These are phyloP conservation scores for Exophiala sp. DNA, from an alignment of 2,329 filamentous ascomycete genomes.

Conservation along the genomic window DNA sequence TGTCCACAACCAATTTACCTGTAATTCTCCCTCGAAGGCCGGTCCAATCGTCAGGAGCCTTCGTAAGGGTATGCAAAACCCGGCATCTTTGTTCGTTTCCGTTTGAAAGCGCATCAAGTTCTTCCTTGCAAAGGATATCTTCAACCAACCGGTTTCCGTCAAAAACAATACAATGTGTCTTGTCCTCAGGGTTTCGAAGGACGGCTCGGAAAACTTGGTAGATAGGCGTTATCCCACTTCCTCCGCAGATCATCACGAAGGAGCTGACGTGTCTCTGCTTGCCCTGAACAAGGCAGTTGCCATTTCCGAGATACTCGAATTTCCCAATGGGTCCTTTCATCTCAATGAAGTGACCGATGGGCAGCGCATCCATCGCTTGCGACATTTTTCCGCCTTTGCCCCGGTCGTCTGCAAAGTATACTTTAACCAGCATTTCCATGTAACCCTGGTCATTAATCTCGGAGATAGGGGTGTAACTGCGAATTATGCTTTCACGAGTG, in stretches of 20 bases:
- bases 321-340: constrained; percentile 86
- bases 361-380: constrained; percentile 65
- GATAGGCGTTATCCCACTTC: constrained; percentile 88
- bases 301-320: constrained; percentile 69
- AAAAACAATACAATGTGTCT: constrained; percentile 64
- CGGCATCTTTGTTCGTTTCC: constrained; percentile 54
- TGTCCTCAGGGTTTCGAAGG: constrained; percentile 57
- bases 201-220: constrained; percentile 75
- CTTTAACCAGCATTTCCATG: constrained; percentile 72
- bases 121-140: constrained; percentile 73
- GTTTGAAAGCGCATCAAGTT: constrained; percentile 60
- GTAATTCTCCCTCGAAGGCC: constrained; percentile 64
- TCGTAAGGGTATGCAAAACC: constrained; percentile 64
- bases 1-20: constrained; percentile 54
- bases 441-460: constrained; percentile 55
- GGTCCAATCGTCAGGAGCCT: constrained; percentile 58
- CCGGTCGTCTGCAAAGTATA: constrained; percentile 61
- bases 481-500: constrained; percentile 66
- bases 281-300: constrained; percentile 57
- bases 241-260: constrained; percentile 82
- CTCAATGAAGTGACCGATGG: constrained; percentile 66
- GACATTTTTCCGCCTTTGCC: constrained; percentile 73
- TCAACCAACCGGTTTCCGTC: constrained; percentile 70
- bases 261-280: constrained; percentile 53
- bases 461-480: constrained; percentile 81